Percentiles rank a stretch among this genome's conserved stretches.
Evolutionary conservation across 2,329 filamentous ascomycete species (phyloP).

Genomic region (Berkeleyomyces basicola): DNA sequence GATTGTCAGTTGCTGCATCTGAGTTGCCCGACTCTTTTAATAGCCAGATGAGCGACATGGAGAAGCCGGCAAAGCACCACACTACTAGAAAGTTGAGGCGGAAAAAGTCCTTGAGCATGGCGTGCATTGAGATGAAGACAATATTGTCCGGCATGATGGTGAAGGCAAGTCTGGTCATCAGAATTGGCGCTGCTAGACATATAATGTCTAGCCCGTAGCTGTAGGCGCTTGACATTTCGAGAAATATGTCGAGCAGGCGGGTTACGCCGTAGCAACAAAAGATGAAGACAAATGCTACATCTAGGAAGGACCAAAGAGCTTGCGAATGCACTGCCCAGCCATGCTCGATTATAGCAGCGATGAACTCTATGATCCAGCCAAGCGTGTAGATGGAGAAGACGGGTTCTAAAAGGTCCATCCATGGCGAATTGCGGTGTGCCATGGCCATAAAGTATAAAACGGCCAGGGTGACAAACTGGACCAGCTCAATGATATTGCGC

Average conservation of each 20-base stretch:
- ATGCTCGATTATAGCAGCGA: constrained; percentile 50
- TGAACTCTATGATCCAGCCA: constrained; percentile 52
- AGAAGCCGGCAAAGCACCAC: constrained; percentile 55
- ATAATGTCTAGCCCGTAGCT: constrained; percentile 47
- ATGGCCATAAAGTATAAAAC: constrained; percentile 48
- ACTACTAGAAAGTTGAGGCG: constrained; percentile 48
- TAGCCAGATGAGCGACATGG: constrained; percentile 54
- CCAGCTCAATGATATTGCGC: constrained; percentile 47
- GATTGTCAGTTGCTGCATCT: constrained; percentile 18
- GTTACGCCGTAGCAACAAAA: constrained; percentile 44
- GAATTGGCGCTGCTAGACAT: constrained; percentile 49
- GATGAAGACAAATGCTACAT: constrained; percentile 49
- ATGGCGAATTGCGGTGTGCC: constrained; percentile 36
- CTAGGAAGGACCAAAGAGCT: constrained; percentile 59
- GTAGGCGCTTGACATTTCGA: constrained; percentile 25
- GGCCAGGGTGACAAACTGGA: constrained; percentile 48
- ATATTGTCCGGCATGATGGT: constrained; percentile 60
- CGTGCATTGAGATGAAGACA: constrained; percentile 55
- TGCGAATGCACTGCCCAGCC: constrained; percentile 53
- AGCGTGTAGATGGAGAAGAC: constrained; percentile 46
- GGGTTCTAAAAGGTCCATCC: constrained; percentile 29
- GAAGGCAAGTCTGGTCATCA: constrained; percentile 54
- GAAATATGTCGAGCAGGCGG: constrained; percentile 38
- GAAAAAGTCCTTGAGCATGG: constrained; percentile 60
- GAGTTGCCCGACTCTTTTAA: constrained; percentile 16